Evolutionary conservation across 2,329 filamentous ascomycete genomes (phyloP).

Genomic region (Fusarium sp.): DNA sequence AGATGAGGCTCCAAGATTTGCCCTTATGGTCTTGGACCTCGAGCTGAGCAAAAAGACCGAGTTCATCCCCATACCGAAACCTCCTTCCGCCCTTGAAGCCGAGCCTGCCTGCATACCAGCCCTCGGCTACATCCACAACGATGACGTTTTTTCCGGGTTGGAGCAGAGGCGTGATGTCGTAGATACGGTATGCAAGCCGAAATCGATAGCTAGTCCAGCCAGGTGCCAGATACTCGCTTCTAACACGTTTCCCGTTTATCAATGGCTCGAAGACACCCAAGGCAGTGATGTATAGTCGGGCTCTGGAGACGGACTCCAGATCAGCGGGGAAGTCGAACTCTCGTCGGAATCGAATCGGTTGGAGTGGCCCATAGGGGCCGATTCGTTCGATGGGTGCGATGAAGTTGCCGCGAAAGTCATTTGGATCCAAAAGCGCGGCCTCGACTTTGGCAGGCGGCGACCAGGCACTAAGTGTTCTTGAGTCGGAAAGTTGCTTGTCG

Average conservation of each 20-base stretch:
- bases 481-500: background rate
- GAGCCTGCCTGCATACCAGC: conserved; percentile 61
- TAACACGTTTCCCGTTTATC: conserved; percentile 60
- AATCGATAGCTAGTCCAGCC: conserved; percentile 67
- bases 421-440: background rate
- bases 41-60: conserved; percentile 56
- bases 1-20: conserved; percentile 54
- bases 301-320: background rate
- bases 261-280: conserved; percentile 60
- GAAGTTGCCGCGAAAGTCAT: conserved; percentile 15
- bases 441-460: conserved; percentile 6
- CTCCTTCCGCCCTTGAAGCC: conserved; percentile 41
- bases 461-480: background rate
- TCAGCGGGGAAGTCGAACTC: conserved; percentile 3
- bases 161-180: conserved; percentile 62
- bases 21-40: conserved; percentile 53
- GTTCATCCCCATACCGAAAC: conserved; percentile 51
- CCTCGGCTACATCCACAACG: conserved; percentile 60
- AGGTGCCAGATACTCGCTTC: conserved; percentile 59
- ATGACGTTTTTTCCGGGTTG: conserved; percentile 46
- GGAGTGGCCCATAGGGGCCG: conserved; percentile 13
- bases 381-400: conserved; percentile 2
- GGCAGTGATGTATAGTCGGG: conserved; percentile 59
- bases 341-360: conserved; percentile 12
- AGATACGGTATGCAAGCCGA: conserved; percentile 64